Base-by-base conservation (phyloP, 805 yeast species). In the Starmerella bombicola region DNA sequence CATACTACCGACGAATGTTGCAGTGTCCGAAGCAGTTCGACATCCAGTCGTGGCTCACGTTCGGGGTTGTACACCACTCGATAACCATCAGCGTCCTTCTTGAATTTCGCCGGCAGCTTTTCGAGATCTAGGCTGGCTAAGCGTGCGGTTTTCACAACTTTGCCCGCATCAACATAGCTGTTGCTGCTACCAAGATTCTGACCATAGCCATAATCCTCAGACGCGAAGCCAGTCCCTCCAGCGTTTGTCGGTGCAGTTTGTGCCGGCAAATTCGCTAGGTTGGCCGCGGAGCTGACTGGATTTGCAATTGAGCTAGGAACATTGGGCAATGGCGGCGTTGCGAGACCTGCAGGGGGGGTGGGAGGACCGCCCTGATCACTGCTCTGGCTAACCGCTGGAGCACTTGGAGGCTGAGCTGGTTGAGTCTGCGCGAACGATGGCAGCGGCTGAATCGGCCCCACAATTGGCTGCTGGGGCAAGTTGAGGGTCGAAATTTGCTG, bases 1-100 rank as follows among this genome's bases (percentile, higher is more conserved):
- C 97, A 91, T 37, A 88, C 97, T 33, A 88, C 97, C 2, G 94
- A 80, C 13, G 85, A 73, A 65, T 91, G 97, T 58, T 82, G 93
- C 52, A 88, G 73, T 12, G 95, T 79, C 57, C 81, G 91, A 52
- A 85, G 82, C 48, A 88, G 69, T 37, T 85, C 91, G 37, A 88
- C 86, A 56, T 88, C 96, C 43, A 83, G 71, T 31, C 67, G 63
- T 48, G 74, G 73, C 37, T 80, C 78, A 49, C 84, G 74, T 21
- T 84, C 81, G 30, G 95, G 95, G 64, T 88, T 91, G 67, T 80
- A 88, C 50, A 91, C 71, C 12, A 83, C 80, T 61, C 80, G 84
- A 67, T 74, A 73, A 49, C 76, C 77, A 9, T 83, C 75, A 44
- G 80, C 74, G 18, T 85, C 84, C 47, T 74, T 69, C 25, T 24